Base-by-base conservation (phyloP, 352 stramenopile genomes). In the Globisporangium nodosum region DNA sequence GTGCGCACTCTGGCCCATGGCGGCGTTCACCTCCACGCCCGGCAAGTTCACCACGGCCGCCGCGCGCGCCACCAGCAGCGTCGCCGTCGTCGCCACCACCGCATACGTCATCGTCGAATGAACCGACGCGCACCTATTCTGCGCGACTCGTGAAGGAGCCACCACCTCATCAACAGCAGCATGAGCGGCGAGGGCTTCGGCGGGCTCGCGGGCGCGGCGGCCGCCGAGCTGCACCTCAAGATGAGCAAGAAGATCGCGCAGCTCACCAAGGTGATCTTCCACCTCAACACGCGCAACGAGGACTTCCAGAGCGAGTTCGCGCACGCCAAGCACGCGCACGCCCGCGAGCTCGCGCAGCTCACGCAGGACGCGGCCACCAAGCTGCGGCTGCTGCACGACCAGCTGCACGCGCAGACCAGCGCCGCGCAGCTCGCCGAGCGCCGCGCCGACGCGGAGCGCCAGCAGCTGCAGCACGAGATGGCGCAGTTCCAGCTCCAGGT, bases 231-330 rank as follows among this genome's bases (percentile, higher is more conserved):
- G 63, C 88, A 97, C 54, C 73, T 96, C 46, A 97, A 97, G 68
- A 97, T 97, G 90, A 96, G 85, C 73, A 97, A 97, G 73, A 97
- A 97, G 74, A 91, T 97, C 58, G 90, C 91, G 51, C 90, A 97
- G 81, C 76, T 97, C 21, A 97, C 91, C 30, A 97, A 97, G 65
- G 91, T 97, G 39, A 96, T 97, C 54, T 97, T 96, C 75, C 90
- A 96, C 61, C 75, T 97, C 52, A 97, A 97, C 68, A 97, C 90
- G 3, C 87, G 89, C 63, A 97, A 97, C 61, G 88, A 97, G 61
- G 90, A 97, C 65, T 86, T 88, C 37, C 71, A 92, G 64, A 67
- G 64, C n/a, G 85, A 90, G 64, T 65, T 89, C 2, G 68, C 77
- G 30, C 72, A 83, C 20, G 53, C 70, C 43, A 68, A 74, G n/a